Percentiles rank a stretch among this genome's conserved stretches.
These are phyloP conservation scores for Schrenkiella parvula DNA, from an alignment of 345 rosid species.

Conservation along the genomic window DNA sequence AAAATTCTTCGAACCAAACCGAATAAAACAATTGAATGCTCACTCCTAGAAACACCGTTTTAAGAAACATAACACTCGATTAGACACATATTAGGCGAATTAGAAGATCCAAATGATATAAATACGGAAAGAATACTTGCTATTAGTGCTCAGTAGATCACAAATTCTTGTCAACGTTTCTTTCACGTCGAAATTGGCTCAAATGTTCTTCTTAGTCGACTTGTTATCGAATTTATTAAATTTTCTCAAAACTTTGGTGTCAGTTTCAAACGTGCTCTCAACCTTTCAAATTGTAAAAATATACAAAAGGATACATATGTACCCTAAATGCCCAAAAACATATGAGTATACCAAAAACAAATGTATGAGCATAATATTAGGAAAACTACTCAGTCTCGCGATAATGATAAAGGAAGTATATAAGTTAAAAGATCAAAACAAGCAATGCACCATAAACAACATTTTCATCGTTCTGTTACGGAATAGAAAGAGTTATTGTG, in stretches of 20 bases:
- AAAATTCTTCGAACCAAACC: too few relatives aligned
- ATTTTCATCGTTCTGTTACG: background rate
- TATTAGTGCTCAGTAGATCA: background rate
- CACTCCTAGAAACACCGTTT: background rate
- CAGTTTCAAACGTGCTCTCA: constrained; percentile 11
- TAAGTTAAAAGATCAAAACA: background rate
- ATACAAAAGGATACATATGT: background rate
- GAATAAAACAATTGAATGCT: too few relatives aligned
- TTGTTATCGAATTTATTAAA: background rate
- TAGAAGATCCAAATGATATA: background rate
- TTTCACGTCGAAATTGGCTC: background rate
- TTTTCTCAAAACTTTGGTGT: background rate
- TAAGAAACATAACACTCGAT: background rate
- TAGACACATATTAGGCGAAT: background rate
- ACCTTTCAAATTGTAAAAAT: background rate
- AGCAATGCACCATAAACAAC: background rate
- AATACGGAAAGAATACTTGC: background rate
- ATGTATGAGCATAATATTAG: background rate
- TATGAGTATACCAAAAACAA: background rate
- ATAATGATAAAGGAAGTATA: background rate
- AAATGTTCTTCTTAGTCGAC: background rate
- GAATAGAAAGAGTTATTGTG: background rate
- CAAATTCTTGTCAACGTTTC: background rate
- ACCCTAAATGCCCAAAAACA: background rate
- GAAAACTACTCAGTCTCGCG: background rate